A percentile compares a stretch with the other conserved stretches of the same genome.
Evolutionary conservation across 2,329 filamentous ascomycete species (phyloP).

Genomic region (Trichoderma brevicompactum): DNA sequence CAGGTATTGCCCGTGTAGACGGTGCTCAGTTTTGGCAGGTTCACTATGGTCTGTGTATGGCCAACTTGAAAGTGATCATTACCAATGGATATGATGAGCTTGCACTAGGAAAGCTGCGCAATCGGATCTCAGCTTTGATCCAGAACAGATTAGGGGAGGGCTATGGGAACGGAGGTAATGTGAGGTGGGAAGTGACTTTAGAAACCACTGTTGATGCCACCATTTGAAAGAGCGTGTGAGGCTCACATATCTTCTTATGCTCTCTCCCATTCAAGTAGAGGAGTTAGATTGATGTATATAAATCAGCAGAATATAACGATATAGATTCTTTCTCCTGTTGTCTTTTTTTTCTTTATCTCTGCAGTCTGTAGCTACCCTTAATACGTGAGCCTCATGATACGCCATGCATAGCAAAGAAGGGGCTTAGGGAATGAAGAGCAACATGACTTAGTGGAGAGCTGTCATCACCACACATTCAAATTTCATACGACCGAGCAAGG

Average conservation of each 20-base stretch:
- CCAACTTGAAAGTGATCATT: constrained; percentile 82
- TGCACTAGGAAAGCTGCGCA: constrained; percentile 71
- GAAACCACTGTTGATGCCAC: constrained; percentile 63
- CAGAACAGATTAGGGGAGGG: constrained; percentile 85
- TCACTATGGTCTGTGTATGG: constrained; percentile 95
- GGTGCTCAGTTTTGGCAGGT: constrained; percentile 98
- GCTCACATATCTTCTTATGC: background rate
- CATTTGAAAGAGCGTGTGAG: constrained; percentile 29
- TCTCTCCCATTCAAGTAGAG: background rate
- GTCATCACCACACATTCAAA: constrained; percentile 12
- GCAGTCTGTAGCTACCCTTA: background rate
- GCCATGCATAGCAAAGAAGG: background rate
- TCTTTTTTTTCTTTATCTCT: background rate
- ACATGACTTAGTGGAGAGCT: constrained; percentile 5
- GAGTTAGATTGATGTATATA: background rate
- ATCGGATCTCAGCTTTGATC: constrained; percentile 76
- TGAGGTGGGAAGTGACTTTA: constrained; percentile 92
- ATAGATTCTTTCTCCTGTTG: background rate
- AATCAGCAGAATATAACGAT: background rate
- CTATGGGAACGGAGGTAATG: constrained; percentile 76
- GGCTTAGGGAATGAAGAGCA: background rate
- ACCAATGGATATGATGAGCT: constrained; percentile 68
- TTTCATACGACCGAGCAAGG: background rate
- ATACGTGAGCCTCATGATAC: background rate
- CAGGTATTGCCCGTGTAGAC: constrained; percentile 75